phyloP scores from a whole-genome alignment of 257 asterid species.

The Jacaranda copaia region DNA sequence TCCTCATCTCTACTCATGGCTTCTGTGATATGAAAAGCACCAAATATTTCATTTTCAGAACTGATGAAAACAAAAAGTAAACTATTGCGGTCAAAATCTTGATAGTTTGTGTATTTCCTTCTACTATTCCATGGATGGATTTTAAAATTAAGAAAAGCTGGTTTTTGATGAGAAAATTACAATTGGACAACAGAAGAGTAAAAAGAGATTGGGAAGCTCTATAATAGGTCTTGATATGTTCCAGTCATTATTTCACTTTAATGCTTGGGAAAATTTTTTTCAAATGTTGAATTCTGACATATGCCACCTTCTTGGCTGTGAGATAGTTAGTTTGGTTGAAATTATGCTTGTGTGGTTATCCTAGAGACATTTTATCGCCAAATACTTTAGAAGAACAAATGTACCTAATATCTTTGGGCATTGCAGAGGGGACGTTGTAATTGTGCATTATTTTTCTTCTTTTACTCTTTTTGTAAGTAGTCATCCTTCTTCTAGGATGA shows the following conservation, averaged over 20 bases:
- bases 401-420: neutral
- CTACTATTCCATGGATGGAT: neutral
- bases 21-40: neutral
- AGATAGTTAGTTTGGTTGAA: neutral
- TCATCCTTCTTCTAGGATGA: neutral
- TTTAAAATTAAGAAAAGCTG: neutral
- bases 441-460: neutral
- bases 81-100: neutral
- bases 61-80: slow-evolving; percentile 18
- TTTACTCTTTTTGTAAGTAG: neutral
- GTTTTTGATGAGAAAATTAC: neutral
- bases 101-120: neutral
- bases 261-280: neutral
- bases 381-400: neutral
- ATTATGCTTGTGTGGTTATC: neutral
- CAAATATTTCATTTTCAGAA: neutral
- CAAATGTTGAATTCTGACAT: neutral
- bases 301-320: neutral
- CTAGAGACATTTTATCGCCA: neutral
- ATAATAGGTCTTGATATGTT: neutral
- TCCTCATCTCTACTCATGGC: neutral
- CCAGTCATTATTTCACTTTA: neutral
- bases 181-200: neutral
- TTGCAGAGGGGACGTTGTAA: neutral
- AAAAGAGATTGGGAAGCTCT: neutral